Base-by-base conservation (phyloP, 192 early-diverging fungal species). In the Entomortierella lignicola region DNA sequence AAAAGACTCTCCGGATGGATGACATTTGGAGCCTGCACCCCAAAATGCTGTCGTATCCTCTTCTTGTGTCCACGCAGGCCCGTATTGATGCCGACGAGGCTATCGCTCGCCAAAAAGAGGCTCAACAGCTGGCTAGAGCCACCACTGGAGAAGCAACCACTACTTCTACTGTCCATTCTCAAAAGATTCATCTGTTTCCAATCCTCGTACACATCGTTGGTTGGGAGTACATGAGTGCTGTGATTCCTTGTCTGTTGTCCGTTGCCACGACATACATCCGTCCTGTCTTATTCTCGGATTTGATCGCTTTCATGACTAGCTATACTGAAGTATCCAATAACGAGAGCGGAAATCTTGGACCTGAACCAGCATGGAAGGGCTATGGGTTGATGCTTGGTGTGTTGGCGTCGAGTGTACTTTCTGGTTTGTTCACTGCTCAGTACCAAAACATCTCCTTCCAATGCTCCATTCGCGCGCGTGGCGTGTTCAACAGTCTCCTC, bases 401-500 rank as follows among this genome's bases (percentile, higher is more conserved):
- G 7, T 50, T 80, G 8, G 42, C 26, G 17, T 25, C 39, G 2
- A 30, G 26, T 23, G 41, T 80, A 0, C 10, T 80, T 6, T 39
- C 60, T 0, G 41, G 53, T 0, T 8, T 80, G 39, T 80, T 69
- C 41, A 62, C 71, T 12, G 68, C 53, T 29, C 67, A 71, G 43
- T 69, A 70, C 23, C 39, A 62, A 26, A 60, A 66, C 55, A 69
- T 80, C 29, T 42, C 31, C 44, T 71, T 60, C 31, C 34, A 63
- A 0, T 42, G 63, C 23, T 79, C 83, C 12, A 84, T 91, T 60
- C 53, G 72, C 21, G 55, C 87, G 5, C 86, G 87, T 17, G 77
- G 81, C 17, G 81, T 85, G 13, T 61, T 92, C 15, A 83, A 81
- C 4, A 82, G 69, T 20, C 69, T 83, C 21, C 80, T 91, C 30